These are phyloP conservation scores for Syncephalastrum monosporum DNA, from an alignment of 371 early-diverging fungal species.

Conservation along the genomic window DNA sequence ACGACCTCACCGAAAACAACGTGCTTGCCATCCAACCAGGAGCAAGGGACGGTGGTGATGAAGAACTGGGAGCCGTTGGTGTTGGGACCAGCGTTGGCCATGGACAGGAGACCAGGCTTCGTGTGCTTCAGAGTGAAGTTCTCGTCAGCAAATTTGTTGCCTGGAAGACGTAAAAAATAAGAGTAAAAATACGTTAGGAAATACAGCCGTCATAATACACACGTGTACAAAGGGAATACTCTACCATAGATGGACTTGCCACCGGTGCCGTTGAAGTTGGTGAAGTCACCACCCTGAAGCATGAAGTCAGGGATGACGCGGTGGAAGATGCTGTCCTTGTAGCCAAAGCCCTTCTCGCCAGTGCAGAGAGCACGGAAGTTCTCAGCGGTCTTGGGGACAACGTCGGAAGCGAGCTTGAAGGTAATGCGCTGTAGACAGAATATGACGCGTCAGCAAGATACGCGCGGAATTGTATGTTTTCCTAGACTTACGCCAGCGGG, in stretches of 20 bases:
- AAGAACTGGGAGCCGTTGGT: slow-evolving; percentile 99
- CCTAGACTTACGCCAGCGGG: slow-evolving; percentile 47
- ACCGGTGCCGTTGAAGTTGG: slow-evolving; percentile 95
- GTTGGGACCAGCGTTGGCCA: slow-evolving; percentile 96
- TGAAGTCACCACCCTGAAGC: slow-evolving; percentile 99
- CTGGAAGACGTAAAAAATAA: slow-evolving; percentile 42
- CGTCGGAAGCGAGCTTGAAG: slow-evolving; percentile 81
- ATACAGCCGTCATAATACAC: too few relatives aligned
- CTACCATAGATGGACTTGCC: slow-evolving; percentile 95
- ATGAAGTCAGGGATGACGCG: slow-evolving; percentile 95
- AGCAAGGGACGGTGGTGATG: slow-evolving; percentile 81
- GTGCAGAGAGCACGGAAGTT: slow-evolving; percentile 92
- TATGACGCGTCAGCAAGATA: too few relatives aligned
- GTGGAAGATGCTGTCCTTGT: slow-evolving; percentile 91
- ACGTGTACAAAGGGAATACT: slow-evolving; percentile 6
- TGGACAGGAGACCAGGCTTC: slow-evolving; percentile 82
- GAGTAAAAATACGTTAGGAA: too few relatives aligned
- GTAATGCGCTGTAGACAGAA: slow-evolving; percentile 47
- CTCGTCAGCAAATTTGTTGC: slow-evolving; percentile 90
- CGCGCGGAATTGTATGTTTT: neutral
- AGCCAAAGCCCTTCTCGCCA: slow-evolving; percentile 79
- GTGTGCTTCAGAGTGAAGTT: slow-evolving; percentile 96
- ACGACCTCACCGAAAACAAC: slow-evolving; percentile 97
- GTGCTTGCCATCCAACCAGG: slow-evolving; percentile 99
- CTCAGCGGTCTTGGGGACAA: slow-evolving; percentile 96